Conservation (phyloP, 1,284 basidiomycete species). For the Wallemia ichthyophaga region DNA sequence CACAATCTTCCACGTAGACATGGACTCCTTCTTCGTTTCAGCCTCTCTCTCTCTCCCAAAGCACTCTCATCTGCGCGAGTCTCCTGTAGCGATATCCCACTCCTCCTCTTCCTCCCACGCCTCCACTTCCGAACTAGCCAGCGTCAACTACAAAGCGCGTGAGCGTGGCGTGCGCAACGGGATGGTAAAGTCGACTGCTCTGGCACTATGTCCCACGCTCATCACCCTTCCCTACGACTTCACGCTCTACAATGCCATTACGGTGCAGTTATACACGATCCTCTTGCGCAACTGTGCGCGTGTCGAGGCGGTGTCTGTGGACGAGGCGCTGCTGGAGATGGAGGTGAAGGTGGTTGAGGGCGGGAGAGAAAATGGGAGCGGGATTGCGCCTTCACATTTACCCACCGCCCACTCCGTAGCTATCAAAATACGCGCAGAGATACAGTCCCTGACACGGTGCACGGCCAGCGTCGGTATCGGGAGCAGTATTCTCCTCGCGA, state of each 20-base stretch:
- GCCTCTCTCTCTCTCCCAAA: conserved; percentile 31
- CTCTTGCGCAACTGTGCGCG: conserved; percentile 68
- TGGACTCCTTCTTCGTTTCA: conserved; percentile 89
- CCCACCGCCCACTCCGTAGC: no score
- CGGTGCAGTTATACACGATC: conserved; percentile 60
- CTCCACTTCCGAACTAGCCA: conserved; percentile 81
- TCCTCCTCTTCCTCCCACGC: conserved; percentile 32
- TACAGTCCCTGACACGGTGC: no score
- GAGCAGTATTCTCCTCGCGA: conserved; percentile 68
- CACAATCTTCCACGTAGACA: conserved; percentile 83
- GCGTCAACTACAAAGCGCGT: conserved; percentile 75
- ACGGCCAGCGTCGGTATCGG: conserved; percentile 69
- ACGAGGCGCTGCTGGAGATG: conserved; percentile 86
- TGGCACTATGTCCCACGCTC: conserved; percentile 38
- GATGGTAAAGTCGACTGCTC: conserved; percentile 29
- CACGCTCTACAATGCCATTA: conserved; percentile 16
- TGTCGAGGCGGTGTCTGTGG: conserved; percentile 78
- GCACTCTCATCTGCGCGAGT: conserved; percentile 20
- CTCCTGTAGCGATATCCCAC: conserved; percentile 81
- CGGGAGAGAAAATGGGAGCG: no score
- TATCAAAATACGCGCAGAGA: no score
- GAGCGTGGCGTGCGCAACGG: conserved; percentile 66
- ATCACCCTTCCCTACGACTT: conserved; percentile 75
- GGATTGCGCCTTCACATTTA: no score
- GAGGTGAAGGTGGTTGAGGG: no score